Evolutionary conservation across 805 yeast genomes (phyloP).

Genomic region (Debaryomyces prosopidis): DNA sequence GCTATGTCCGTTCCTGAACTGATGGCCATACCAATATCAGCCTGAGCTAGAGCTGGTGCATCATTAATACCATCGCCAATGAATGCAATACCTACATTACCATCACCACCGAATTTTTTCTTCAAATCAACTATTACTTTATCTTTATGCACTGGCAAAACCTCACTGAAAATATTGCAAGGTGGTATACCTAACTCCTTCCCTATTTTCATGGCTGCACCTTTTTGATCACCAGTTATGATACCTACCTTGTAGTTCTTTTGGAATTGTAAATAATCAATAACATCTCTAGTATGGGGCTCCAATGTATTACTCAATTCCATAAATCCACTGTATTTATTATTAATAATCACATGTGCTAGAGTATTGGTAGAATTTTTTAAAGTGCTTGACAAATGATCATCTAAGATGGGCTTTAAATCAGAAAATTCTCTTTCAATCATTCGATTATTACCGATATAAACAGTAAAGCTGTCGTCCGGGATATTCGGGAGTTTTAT

Average conservation of each 20-base stretch:
- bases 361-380: conserved; percentile 39
- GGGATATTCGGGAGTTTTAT: conserved; percentile 27
- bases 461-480: conserved; percentile 29
- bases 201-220: conserved; percentile 67
- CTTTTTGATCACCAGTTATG: conserved; percentile 83
- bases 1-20: conserved; percentile 95
- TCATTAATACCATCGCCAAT: conserved; percentile 98
- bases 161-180: conserved; percentile 68
- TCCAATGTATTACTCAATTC: conserved; percentile 70
- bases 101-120: conserved; percentile 33
- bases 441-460: conserved; percentile 56
- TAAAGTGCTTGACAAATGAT: conserved; percentile 1
- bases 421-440: conserved; percentile 22
- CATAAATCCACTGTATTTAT: conserved; percentile 59
- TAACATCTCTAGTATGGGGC: conserved; percentile 60
- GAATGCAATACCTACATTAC: conserved; percentile 62
- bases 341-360: conserved; percentile 61
- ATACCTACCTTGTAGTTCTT: conserved; percentile 69
- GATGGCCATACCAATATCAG: conserved; percentile 88
- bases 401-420: conserved; percentile 2
- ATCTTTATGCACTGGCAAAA: conserved; percentile 77
- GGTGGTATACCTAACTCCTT: conserved; percentile 62
- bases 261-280: conserved; percentile 49
- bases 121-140: conserved; percentile 62
- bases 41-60: conserved; percentile 90